Evolutionary conservation across 2,329 filamentous ascomycete genomes (phyloP).

Genomic region (Lachnum nothofagi): DNA sequence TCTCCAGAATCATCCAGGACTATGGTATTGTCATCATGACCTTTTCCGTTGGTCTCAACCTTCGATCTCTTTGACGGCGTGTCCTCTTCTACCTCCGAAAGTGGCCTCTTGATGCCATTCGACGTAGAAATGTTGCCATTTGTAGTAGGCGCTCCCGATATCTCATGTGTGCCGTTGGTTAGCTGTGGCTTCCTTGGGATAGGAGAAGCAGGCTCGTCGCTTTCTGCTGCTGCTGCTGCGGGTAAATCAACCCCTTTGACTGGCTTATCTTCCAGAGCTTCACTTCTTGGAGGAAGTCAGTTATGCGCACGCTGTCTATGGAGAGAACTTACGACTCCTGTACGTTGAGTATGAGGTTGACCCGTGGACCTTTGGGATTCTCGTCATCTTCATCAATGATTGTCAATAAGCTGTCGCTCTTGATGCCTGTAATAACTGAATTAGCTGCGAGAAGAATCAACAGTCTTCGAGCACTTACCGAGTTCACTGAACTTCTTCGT

Average conservation of each 20-base stretch:
- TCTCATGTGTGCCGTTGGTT: slow-evolving; percentile 14
- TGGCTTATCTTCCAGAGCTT: slow-evolving; percentile 45
- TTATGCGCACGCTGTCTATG: slow-evolving; percentile 5
- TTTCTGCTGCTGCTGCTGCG: slow-evolving; percentile 1
- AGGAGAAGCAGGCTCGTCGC: slow-evolving; percentile 16
- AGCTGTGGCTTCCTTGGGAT: slow-evolving; percentile 24
- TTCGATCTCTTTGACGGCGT: slow-evolving; percentile 29
- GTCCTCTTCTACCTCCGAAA: slow-evolving; percentile 23
- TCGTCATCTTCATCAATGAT: slow-evolving; percentile 77
- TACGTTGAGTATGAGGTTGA: slow-evolving; percentile 73
- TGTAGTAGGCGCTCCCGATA: slow-evolving; percentile 2
- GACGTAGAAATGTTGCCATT: slow-evolving; percentile 14
- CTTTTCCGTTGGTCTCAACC: slow-evolving; percentile 36
- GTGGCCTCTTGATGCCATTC: slow-evolving; percentile 31
- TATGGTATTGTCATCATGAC: slow-evolving; percentile 29
- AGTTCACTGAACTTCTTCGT: slow-evolving; percentile 73
- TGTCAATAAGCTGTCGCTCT: slow-evolving; percentile 70
- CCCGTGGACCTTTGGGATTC: slow-evolving; percentile 50
- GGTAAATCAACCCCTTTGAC: slow-evolving; percentile 40
- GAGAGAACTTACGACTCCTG: slow-evolving; percentile 51
- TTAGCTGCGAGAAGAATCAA: slow-evolving; percentile 20
- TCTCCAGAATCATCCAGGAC: slow-evolving; percentile 37
- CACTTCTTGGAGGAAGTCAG: slow-evolving; percentile 16
- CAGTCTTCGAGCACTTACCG: slow-evolving; percentile 40
- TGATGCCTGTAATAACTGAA: slow-evolving; percentile 49